Base-by-base conservation (phyloP, 805 yeast genomes). In the Brettanomyces anomalus region DNA sequence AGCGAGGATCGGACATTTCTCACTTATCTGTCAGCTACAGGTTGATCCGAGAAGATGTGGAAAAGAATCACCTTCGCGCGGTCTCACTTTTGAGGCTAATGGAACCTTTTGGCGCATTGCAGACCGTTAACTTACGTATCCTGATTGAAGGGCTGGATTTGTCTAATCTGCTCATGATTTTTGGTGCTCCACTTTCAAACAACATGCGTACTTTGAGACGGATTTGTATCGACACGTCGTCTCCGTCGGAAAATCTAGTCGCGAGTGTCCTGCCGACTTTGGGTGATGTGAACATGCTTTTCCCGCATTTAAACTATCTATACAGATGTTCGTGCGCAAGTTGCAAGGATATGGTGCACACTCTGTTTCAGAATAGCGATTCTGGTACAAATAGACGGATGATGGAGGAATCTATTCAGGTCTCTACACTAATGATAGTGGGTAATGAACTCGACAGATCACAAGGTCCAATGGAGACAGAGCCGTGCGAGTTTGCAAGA, bases 61-160 rank as follows among this genome's bases (percentile, higher is more conserved):
- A 58, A n/a, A 61, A 60, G 35, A 61, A 61, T 42, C 61, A 59
- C 43, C 43, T 61, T 18, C 46, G 65, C 35, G 49, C 65, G 8
- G 52, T 61, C 56, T 53, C 59, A 57, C 42, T 61, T n/a, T 45
- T 60, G 35, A 53, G 56, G 37, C 40, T 61, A 10, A 49, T 52
- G 24, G 62, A 59, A 41, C 45, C 60, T 5, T 60, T 61, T 40
- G 41, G 42, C 17, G 44, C 39, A 11, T 48, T 61, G 17, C 33
- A 39, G 5, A 47, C 48, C 11, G 41, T 58, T 20, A 50, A 49
- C 15, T 34, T 61, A n/a, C 55, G 56, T 37, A 39, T 61, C 16
- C 44, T 48, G 11, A 56, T 61, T 19, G 55, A 50, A 20, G 60
- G 60, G 1, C 45, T 60, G 30, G 50, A 54, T 43, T 46, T 60